Evolutionary conservation across 2,329 filamentous ascomycete species (phyloP), one percentile per base, ranked within the genome.

Genomic region (Penicillium brasilianum): DNA sequence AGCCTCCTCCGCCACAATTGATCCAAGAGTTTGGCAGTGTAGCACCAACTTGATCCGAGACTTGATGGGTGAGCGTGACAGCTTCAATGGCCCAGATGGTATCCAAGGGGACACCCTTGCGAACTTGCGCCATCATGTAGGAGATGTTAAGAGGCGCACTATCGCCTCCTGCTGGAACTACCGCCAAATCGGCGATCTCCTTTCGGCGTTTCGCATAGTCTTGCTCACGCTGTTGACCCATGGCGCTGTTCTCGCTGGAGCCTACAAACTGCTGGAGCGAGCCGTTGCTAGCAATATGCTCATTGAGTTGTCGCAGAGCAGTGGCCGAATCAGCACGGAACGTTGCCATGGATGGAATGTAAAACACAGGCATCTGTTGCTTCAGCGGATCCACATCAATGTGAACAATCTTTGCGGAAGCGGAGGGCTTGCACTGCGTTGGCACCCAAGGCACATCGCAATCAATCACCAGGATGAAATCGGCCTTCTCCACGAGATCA

Each of bases 401-500:
- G 67, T 90, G 88, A 59, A 86, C 83, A 64, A 90, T 85, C 61
- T 82, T 86, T 2, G 87, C 84, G 7, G 80, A 77, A 1, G 79
- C 74, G 3, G 79, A 82, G 0, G 88, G 88, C 49, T 83, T 82
- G 77, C 85, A 88, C 62, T 87, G 87, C 0, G 92, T 95, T n/a
- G 89, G 88, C 58, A 97, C 93, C 92, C 93, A 97, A 0, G 93
- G 93, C 0, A 97, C 92, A 72, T 97, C 93, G 65, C 92, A 96
- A 76, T 97, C 90, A 25, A 96, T 73, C 2, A 97, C 89, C 0
- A 97, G 67, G 61, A 97, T 96, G 11, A 92, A 86, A 74, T 97
- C 94, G 0, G 93, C 92, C 0, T 87, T 87, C 60, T 83, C 85
- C 72, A 97, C 91, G 44, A 83, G 82, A 1, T 91, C 87, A 55